Percentiles rank a stretch among this genome's conserved stretches.
These are phyloP conservation scores for Aegilops speltoides DNA, from an alignment of 176 grass and related monocot species.

Conservation along the genomic window DNA sequence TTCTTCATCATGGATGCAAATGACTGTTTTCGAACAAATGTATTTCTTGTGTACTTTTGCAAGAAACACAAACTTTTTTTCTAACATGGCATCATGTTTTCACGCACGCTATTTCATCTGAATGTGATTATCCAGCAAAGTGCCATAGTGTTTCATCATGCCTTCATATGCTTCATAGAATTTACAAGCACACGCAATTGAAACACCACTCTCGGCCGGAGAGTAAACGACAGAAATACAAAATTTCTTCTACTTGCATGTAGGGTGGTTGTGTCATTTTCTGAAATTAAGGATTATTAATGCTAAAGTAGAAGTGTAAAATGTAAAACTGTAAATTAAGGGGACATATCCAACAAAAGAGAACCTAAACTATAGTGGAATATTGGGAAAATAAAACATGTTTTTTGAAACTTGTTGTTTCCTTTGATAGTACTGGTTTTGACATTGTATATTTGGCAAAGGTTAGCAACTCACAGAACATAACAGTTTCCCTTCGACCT, in stretches of 20 bases:
- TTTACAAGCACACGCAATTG: background rate
- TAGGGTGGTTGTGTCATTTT: background rate
- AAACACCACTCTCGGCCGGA: background rate
- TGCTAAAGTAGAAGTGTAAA: background rate
- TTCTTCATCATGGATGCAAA: conserved; percentile 6
- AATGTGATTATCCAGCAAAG: background rate
- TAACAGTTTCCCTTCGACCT: background rate
- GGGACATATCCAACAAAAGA: background rate
- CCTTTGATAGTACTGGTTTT: background rate
- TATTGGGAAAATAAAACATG: background rate
- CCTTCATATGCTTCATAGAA: too few relatives aligned
- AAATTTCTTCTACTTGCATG: background rate
- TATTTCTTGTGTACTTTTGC: background rate
- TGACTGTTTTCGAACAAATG: background rate
- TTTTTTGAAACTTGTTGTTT: background rate
- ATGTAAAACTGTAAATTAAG: conserved; percentile 5
- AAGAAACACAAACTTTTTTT: background rate
- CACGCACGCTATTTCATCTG: background rate
- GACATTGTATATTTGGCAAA: background rate
- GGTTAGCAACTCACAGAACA: background rate
- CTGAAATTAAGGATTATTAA: background rate
- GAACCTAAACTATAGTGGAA: background rate
- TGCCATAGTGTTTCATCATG: too few relatives aligned
- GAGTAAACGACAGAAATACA: background rate
- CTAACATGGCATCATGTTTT: background rate